A percentile compares a stretch with the other conserved stretches of the same genome.
Conservation (phyloP, 306 rosid genomes). For the Begonia loranthoides region DNA sequence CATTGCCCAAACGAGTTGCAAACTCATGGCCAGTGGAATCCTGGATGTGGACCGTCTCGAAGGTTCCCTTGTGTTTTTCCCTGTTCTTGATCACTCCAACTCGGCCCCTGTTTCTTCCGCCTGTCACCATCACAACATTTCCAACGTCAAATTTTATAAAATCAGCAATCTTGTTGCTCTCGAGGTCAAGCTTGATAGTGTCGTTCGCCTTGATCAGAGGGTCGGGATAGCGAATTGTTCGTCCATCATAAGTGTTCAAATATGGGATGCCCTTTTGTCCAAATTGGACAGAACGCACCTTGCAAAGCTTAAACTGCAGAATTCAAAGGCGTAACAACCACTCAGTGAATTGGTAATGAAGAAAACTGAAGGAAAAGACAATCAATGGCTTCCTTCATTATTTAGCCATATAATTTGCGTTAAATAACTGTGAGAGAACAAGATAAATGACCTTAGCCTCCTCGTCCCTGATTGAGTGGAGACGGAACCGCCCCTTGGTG, state of each 20-base stretch:
- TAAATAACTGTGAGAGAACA: neutral
- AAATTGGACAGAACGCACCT: conserved; percentile 63
- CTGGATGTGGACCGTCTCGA: conserved; percentile 62
- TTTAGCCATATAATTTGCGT: neutral
- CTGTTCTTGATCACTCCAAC: conserved; percentile 80
- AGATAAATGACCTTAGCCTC: conserved; percentile 49
- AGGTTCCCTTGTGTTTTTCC: conserved; percentile 72
- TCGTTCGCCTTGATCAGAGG: conserved; percentile 62
- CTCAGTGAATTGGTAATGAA: too few relatives aligned
- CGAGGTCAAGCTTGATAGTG: conserved; percentile 58
- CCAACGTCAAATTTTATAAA: conserved; percentile 77
- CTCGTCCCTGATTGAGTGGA: conserved; percentile 67
- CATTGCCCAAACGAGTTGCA: conserved; percentile 58
- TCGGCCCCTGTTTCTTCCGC: conserved; percentile 69
- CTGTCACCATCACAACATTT: conserved; percentile 67
- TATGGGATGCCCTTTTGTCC: conserved; percentile 76
- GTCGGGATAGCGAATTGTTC: conserved; percentile 81
- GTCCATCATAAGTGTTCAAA: conserved; percentile 65
- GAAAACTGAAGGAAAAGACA: neutral
- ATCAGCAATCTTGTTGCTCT: conserved; percentile 49
- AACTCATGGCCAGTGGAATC: conserved; percentile 73
- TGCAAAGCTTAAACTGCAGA: conserved; percentile 83
- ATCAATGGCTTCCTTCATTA: neutral
- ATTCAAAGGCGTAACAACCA: neutral
- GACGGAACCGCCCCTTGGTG: conserved; percentile 72